These are phyloP conservation scores for Trichophyton verrucosum DNA, from an alignment of 2,329 filamentous ascomycete genomes.

Conservation along the genomic window DNA sequence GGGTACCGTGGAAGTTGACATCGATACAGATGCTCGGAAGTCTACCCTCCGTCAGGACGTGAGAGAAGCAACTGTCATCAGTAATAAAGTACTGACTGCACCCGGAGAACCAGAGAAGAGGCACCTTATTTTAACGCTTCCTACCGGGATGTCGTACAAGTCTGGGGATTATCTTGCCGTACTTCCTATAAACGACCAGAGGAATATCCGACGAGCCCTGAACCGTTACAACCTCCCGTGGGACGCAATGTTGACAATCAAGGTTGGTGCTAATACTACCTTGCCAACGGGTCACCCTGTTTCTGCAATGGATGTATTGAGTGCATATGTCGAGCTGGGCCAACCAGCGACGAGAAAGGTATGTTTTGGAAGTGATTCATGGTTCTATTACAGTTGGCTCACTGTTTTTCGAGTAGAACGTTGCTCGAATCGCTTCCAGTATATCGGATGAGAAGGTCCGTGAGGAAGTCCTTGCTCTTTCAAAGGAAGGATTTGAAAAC, in stretches of 20 bases:
- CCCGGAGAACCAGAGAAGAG: not conserved
- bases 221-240: not conserved
- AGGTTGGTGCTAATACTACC: not conserved
- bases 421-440: not conserved
- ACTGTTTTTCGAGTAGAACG: not conserved
- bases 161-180: not conserved
- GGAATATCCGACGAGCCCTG: not conserved
- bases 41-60: not conserved
- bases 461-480: not conserved
- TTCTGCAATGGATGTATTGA: slow-evolving; percentile 1
- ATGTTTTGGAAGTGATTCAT: not conserved
- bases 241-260: not conserved
- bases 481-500: not conserved
- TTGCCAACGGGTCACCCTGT: not conserved
- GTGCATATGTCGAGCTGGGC: slow-evolving; percentile 1
- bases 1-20: not conserved
- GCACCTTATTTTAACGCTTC: not conserved
- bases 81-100: not conserved
- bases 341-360: not conserved
- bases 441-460: not conserved
- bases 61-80: not conserved
- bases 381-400: not conserved
- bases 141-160: not conserved
- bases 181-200: not conserved
- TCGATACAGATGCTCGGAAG: not conserved